These are phyloP conservation scores for Primulina huaijiensis DNA, from an alignment of 257 asterid genomes.

Conservation along the genomic window DNA sequence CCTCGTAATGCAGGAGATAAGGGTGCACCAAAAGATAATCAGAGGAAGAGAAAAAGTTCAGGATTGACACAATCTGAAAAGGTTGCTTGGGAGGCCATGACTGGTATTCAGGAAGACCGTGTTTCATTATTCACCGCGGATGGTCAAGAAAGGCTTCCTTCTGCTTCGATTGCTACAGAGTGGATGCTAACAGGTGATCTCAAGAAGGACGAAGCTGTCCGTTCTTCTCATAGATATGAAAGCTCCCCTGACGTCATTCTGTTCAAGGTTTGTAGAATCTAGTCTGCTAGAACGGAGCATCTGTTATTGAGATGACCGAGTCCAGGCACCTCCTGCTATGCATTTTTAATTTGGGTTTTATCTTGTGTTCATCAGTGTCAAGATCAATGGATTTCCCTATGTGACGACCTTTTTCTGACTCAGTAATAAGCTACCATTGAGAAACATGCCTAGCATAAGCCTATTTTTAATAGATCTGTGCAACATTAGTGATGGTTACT, in stretches of 20 bases:
- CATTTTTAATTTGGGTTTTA: constrained; percentile 4
- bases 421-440: neutral
- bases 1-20: constrained; percentile 86
- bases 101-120: constrained; percentile 92
- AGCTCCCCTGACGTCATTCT: constrained; percentile 91
- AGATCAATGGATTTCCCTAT: constrained; percentile 18
- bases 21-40: constrained; percentile 64
- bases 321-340: constrained; percentile 2
- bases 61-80: constrained; percentile 80
- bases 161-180: constrained; percentile 82
- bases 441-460: neutral
- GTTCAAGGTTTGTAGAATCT: constrained; percentile 64
- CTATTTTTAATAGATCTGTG: neutral
- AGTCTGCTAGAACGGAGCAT: constrained; percentile 16
- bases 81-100: constrained; percentile 87
- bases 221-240: constrained; percentile 89
- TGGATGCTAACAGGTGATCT: constrained; percentile 97
- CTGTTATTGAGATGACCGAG: constrained; percentile 14
- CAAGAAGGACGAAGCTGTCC: constrained; percentile 81
- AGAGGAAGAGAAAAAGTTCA: constrained; percentile 91
- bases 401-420: neutral
- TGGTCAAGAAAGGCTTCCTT: constrained; percentile 93
- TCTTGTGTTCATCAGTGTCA: constrained; percentile 2
- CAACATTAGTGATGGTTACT: constrained; percentile 3
- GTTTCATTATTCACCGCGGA: constrained; percentile 62